Conservation (phyloP, 2,329 filamentous ascomycete genomes). For the Aspergillus sp. region DNA sequence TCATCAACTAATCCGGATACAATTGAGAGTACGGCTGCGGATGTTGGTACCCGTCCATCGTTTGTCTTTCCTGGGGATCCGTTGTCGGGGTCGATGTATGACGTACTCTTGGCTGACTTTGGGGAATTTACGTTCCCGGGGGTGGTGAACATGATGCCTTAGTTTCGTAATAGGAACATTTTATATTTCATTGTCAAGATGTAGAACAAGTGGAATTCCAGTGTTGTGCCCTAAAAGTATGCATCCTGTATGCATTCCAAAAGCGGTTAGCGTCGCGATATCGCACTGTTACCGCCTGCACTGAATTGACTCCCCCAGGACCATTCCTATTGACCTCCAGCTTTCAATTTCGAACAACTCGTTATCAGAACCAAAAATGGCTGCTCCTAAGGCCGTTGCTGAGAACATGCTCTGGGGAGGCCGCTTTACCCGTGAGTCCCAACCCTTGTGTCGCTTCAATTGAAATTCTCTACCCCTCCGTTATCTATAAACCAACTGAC, state of each 20-base stretch:
- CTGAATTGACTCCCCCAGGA: background rate
- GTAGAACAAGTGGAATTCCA: background rate
- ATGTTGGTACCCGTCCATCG: background rate
- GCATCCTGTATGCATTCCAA: background rate
- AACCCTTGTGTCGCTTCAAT: background rate
- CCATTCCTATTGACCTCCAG: too few species aligned
- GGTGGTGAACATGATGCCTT: background rate
- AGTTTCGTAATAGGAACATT: background rate
- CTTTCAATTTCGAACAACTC: slow-evolving; percentile 2
- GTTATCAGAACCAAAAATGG: slow-evolving; percentile 21
- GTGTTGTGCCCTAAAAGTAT: too few species aligned
- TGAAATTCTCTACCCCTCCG: slow-evolving; percentile 4
- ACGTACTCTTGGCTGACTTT: background rate
- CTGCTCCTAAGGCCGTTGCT: slow-evolving; percentile 27
- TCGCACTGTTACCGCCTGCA: slow-evolving; percentile 5
- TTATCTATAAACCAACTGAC: slow-evolving; percentile 13
- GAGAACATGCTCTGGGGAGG: slow-evolving; percentile 54
- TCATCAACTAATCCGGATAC: background rate
- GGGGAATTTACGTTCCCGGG: background rate
- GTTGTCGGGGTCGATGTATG: background rate
- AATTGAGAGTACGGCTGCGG: background rate
- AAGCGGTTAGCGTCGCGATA: slow-evolving; percentile 7
- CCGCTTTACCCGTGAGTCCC: slow-evolving; percentile 48
- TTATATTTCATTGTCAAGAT: too few species aligned
- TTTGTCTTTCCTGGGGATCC: background rate